Percentiles rank a stretch among this genome's conserved stretches.
These are phyloP conservation scores for Citrus australasica DNA, from an alignment of 345 rosid genomes.

Conservation along the genomic window DNA sequence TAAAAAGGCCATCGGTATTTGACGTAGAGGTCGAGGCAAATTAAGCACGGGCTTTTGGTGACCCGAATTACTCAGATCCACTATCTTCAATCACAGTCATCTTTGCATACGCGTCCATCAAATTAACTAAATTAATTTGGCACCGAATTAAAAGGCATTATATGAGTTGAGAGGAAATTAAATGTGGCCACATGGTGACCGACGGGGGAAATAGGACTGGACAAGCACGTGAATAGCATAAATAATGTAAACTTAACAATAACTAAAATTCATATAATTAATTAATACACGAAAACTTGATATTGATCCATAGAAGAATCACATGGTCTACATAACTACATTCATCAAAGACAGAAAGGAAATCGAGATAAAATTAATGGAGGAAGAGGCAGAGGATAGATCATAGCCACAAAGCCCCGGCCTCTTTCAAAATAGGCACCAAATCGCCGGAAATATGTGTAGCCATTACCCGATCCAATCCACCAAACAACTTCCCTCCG, in stretches of 20 bases:
- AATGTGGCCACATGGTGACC: not conserved
- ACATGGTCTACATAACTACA: not conserved
- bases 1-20: not conserved
- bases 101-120: not conserved
- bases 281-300: not conserved
- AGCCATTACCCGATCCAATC: conserved; percentile 76
- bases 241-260: not conserved
- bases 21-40: not conserved
- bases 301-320: not conserved
- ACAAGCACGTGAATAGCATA: too few species aligned
- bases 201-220: too few species aligned
- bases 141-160: not conserved
- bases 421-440: conserved; percentile 77
- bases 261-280: not conserved
- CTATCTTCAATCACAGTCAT: too few species aligned
- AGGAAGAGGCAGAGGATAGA: not conserved
- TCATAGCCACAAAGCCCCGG: conserved; percentile 84
- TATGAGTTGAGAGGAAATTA: not conserved
- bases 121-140: not conserved
- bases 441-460: conserved; percentile 81
- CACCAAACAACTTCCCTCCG: conserved; percentile 83
- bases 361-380: not conserved
- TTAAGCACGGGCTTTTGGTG: not conserved
- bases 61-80: not conserved
- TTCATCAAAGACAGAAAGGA: not conserved